These are phyloP conservation scores for Geotrichum reessii DNA, from an alignment of 1,139 yeast genomes.

Conservation along the genomic window DNA sequence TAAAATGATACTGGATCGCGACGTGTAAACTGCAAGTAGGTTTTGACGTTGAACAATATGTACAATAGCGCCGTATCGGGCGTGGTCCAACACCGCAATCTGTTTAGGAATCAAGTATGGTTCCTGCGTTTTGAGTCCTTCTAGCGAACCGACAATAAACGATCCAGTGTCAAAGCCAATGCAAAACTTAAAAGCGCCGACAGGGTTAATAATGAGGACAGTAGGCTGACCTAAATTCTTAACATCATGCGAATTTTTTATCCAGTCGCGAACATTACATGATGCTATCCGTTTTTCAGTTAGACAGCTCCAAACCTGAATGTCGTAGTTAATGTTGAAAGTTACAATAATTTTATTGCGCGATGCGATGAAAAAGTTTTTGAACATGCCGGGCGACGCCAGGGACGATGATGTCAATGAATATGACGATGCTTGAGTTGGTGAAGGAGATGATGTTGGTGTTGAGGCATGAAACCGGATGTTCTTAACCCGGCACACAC, in stretches of 20 bases:
- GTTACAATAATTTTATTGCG: slow-evolving; percentile 16
- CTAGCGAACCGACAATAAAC: slow-evolving; percentile 13
- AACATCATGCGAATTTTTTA: background rate
- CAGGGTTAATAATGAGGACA: slow-evolving; percentile 12
- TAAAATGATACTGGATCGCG: slow-evolving; percentile 14
- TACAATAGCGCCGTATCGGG: slow-evolving; percentile 11
- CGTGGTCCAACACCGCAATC: slow-evolving; percentile 11
- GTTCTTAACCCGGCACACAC: slow-evolving; percentile 9
- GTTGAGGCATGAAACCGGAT: slow-evolving; percentile 1
- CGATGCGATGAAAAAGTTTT: slow-evolving; percentile 11
- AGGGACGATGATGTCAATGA: background rate
- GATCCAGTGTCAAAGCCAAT: slow-evolving; percentile 19
- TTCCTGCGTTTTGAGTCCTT: slow-evolving; percentile 7
- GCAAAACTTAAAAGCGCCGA: slow-evolving; percentile 14
- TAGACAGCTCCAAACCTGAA: slow-evolving; percentile 11
- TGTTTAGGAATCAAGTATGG: slow-evolving; percentile 7
- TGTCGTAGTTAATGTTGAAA: slow-evolving; percentile 1
- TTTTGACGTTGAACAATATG: slow-evolving; percentile 18
- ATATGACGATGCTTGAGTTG: background rate
- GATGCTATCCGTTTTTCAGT: slow-evolving; percentile 1
- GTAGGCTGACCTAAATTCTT: slow-evolving; percentile 10
- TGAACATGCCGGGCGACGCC: background rate
- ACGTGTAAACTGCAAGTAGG: slow-evolving; percentile 17
- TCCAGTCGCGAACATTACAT: slow-evolving; percentile 8
- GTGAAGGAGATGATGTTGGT: background rate